Base-by-base conservation (phyloP, 2,329 filamentous ascomycete species). In the Arthrobotrys pseudoclavata region DNA sequence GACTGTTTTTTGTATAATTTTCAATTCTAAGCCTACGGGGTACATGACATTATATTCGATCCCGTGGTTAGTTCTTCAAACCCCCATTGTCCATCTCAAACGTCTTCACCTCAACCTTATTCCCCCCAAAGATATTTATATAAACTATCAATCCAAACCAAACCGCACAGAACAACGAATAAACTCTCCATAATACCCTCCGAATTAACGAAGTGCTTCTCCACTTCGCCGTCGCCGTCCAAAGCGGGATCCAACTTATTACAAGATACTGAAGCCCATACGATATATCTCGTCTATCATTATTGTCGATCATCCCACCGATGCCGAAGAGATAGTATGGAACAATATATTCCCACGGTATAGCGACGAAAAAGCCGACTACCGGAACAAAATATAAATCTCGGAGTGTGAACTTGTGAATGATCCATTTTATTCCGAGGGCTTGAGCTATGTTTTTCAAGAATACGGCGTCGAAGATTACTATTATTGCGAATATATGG, bases 281-380 rank as follows among this genome's bases (percentile, higher is more conserved):
- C 1, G 29, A 47, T 31, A 60, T 29, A 15, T 37, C 37, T 20
- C 47, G 60, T 37, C n/a, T 57, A 26, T 69, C 71, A n/a, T 31
- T 13, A 29, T 34, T 64, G 37, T 76, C 71, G 20, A 69, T 29
- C 18, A 69, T 62, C 10, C 55, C 57, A 9, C 37, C 15, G 34
- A 76, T 34, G 10, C 55, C 55, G 1, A 76, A 57, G 15, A 63
- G n/a, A 18, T 29, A 7, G 29, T 7, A 24, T 13, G 64, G 63
- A 18, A 76, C 15, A 12, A 57, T 29, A n/a, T 12, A 48, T 20
- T 76, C 72, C 72, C 72, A 76, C 2, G 72, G 72, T 4, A 67
- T 61, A 34, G 22, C 40, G 3, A 40, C 66, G 12, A 61, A n/a
- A 31, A 50, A 57, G 1, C 22, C 22, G 20, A 76, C 26, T 29